Evolutionary conservation across 2,329 filamentous ascomycete species (phyloP), one percentile per base, ranked within the genome.

Genomic region (Aspergillus flavus): DNA sequence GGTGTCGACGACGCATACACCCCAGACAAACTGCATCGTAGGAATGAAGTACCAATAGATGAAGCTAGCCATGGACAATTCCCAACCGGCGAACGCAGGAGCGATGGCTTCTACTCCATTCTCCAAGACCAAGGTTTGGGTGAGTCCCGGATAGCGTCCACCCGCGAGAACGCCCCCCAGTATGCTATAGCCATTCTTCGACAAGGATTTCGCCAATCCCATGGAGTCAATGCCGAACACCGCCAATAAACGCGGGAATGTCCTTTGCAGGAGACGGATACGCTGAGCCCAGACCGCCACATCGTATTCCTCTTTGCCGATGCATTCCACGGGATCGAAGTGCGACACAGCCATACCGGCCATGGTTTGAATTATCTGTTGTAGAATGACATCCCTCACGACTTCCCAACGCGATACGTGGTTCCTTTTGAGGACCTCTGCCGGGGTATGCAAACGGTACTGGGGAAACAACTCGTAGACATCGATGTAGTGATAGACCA

Each of bases 361-460:
- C 21, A 85, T 78, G 28, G 92, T 91, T 82, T 99, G 95, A 56
- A 99, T 91, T 64, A 94, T 77, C 76, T 99, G 95, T 80, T 99
- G 94, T 63, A 98, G 76, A 61, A 98, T 81, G 69, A 98, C 94
- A 82, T 98, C 94, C 76, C 92, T 89, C 66, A 94, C 87, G 4
- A 97, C 93, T 73, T 97, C 90, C 80, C 87, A 92, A 66, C 93
- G 88, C 54, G 91, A 87, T 59, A 93, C 94, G 73, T 92, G 92
- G 79, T 97, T 97, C 71, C 94, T 88, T 78, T 92, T 92, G 41
- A 89, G 77, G 66, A 98, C 91, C 79, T 98, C 94, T 58, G 93
- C 93, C 16, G 95, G 95, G 0, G 95, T 98, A 80, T 99, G 95
- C 48, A 99, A 85, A 66, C 95, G 91, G 80, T 98, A 97, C 72